Base-by-base conservation (phyloP, 179 eudicot genomes). In the Spinacia oleracea region DNA sequence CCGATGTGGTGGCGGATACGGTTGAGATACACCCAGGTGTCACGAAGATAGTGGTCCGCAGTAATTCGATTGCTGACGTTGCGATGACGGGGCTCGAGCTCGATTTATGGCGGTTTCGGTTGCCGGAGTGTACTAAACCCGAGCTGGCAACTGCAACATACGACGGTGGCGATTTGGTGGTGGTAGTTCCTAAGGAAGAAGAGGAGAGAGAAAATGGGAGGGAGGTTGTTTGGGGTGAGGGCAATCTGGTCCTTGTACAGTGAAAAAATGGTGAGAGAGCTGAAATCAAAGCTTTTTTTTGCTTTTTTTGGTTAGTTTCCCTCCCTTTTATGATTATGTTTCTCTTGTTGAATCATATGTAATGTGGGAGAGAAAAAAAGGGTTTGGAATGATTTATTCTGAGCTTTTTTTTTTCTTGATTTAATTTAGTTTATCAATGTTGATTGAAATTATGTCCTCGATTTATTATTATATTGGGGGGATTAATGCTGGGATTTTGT, bases 21-120 rank as follows among this genome's bases (percentile, higher is more conserved):
- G 55, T 94, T 21, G 91, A 92, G 89, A 89, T 92, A 75, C 78
- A 87, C 48, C 98, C 98, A 0, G 99, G 97, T 3, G 90, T 96
- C 0, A 90, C 90, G 21, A 93, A 93, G 89, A 84, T 95, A 64
- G 92, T 93, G 27, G 82, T 93, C 6, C 72, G 90, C 27, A 88
- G 83, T 6, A 74, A 45, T 51, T 53, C 80, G 43, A 78, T 78
- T 14, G 83, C 81, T 7, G 58, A 72, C 58, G 69, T 48, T 15
- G 71, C 81, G 20, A 77, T 82, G 48, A 82, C 82, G 35, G 94
- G 78, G 67, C 48, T 91, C 53, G 97, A 88, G 88, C 80, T 95
- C 1, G 97, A 93, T 80, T 76, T 86, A 70, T 96, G 99, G 99
- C 75, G 98, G 84, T 93, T 90, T 59, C 83, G 99, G 78, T 79